Evolutionary conservation across 192 early-diverging fungal species (phyloP).

Genomic region (Gamsiella multidivaricata): DNA sequence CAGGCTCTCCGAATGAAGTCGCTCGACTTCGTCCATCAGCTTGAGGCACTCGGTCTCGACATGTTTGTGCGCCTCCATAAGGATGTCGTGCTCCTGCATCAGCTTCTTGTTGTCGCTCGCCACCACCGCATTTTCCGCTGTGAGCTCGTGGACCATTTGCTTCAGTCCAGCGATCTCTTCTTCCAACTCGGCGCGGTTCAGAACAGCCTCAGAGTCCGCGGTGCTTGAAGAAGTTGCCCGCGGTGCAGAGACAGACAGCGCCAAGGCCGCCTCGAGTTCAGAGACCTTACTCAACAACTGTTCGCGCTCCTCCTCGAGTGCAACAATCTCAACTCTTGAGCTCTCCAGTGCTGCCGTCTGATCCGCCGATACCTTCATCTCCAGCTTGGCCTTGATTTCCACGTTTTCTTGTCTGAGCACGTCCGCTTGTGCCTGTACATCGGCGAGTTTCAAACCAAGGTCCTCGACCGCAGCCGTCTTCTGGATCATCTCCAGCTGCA

Average conservation of each 20-base stretch:
- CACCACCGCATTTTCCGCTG: conserved; percentile 61
- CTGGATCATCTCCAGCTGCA: conserved; percentile 56
- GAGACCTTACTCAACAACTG: conserved; percentile 57
- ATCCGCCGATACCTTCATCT: conserved; percentile 14
- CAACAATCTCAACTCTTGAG: conserved; percentile 41
- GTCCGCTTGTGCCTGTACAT: conserved; percentile 44
- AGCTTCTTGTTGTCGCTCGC: conserved; percentile 64
- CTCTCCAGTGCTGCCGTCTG: conserved; percentile 19
- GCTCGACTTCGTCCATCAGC: conserved; percentile 82
- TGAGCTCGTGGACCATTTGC: conserved; percentile 60
- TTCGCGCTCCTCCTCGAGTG: conserved; percentile 58
- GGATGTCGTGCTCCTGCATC: conserved; percentile 60
- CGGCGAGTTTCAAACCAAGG: conserved; percentile 36
- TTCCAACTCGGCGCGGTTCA: conserved; percentile 54
- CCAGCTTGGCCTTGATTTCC: conserved; percentile 18
- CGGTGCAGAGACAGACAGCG: conserved; percentile 27
- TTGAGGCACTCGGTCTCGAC: conserved; percentile 79
- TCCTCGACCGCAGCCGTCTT: conserved; percentile 54
- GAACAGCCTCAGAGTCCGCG: conserved; percentile 5
- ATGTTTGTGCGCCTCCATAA: conserved; percentile 71
- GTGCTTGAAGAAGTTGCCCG: conserved; percentile 4
- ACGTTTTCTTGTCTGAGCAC: conserved; percentile 45
- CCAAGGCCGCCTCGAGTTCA: conserved; percentile 22
- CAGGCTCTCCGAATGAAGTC: conserved; percentile 67
- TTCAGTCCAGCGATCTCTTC: conserved; percentile 58